Conservation (phyloP, 495 filamentous ascomycete species). For the Lentithecium fluviatile region DNA sequence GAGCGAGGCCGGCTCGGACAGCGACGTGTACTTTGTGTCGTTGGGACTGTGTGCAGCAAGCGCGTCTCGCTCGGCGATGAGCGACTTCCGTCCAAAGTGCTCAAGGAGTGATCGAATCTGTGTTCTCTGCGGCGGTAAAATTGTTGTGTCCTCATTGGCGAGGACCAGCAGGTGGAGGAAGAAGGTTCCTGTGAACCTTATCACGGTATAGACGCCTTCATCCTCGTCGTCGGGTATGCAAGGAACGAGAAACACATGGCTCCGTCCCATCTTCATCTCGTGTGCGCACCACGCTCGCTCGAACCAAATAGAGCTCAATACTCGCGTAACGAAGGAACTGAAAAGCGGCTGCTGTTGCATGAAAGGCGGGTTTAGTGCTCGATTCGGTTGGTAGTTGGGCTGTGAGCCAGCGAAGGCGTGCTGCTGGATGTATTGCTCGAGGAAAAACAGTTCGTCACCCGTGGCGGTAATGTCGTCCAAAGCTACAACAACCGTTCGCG, state of each 20-base stretch:
- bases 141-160: slow-evolving; percentile 25
- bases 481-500: slow-evolving; percentile 38
- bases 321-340: slow-evolving; percentile 32
- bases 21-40: background rate
- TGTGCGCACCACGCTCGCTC: slow-evolving; percentile 41
- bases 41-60: slow-evolving; percentile 30
- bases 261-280: slow-evolving; percentile 38
- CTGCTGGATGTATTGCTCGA: slow-evolving; percentile 36
- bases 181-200: slow-evolving; percentile 38
- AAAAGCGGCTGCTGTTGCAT: slow-evolving; percentile 33
- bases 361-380: slow-evolving; percentile 35
- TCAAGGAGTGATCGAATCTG: slow-evolving; percentile 12
- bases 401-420: slow-evolving; percentile 20
- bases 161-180: slow-evolving; percentile 38
- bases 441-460: slow-evolving; percentile 26
- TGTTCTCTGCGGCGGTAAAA: background rate
- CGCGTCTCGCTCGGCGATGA: slow-evolving; percentile 26
- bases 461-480: slow-evolving; percentile 38
- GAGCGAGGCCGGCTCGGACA: slow-evolving; percentile 11
- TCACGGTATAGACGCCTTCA: slow-evolving; percentile 18
- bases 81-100: slow-evolving; percentile 5
- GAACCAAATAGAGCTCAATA: slow-evolving; percentile 41
- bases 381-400: slow-evolving; percentile 23
- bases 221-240: slow-evolving; percentile 14
- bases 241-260: slow-evolving; percentile 39